phyloP scores from a whole-genome alignment of 73 alveolate genomes.

The Paramecium sonneborni region DNA sequence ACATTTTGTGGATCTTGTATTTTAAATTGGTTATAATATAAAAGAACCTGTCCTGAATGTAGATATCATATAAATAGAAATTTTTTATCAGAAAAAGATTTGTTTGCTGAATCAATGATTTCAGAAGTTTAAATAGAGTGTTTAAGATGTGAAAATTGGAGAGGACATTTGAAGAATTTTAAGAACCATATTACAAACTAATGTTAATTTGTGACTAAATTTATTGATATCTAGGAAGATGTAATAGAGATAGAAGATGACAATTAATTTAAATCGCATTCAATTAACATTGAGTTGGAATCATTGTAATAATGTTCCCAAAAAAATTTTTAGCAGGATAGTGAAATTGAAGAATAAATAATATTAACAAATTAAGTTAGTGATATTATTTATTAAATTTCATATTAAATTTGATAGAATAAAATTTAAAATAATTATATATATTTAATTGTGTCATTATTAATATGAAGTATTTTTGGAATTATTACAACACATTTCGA shows the following conservation, averaged over 20 bases:
- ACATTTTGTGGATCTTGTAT: conserved; percentile 13
- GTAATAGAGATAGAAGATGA: not conserved
- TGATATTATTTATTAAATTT: not conserved
- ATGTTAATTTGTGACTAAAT: not conserved
- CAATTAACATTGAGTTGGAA: not conserved
- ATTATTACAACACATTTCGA: not conserved
- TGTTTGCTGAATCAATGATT: not conserved
- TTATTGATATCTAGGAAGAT: not conserved
- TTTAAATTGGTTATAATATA: not conserved
- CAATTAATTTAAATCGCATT: not conserved
- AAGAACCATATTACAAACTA: not conserved
- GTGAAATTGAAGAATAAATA: not conserved
- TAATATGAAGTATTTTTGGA: not conserved
- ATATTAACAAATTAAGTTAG: not conserved
- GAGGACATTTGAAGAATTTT: not conserved
- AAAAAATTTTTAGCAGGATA: not conserved
- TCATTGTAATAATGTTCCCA: not conserved
- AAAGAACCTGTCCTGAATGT: conserved; percentile 13
- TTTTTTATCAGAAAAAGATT: not conserved
- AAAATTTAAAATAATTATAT: not conserved
- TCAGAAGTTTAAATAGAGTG: not conserved
- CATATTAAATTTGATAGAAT: not conserved
- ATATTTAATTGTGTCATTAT: not conserved
- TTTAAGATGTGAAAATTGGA: not conserved
- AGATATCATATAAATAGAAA: not conserved